Base-by-base conservation (phyloP, 352 stramenopile species). In the Pythium chondricola region DNA sequence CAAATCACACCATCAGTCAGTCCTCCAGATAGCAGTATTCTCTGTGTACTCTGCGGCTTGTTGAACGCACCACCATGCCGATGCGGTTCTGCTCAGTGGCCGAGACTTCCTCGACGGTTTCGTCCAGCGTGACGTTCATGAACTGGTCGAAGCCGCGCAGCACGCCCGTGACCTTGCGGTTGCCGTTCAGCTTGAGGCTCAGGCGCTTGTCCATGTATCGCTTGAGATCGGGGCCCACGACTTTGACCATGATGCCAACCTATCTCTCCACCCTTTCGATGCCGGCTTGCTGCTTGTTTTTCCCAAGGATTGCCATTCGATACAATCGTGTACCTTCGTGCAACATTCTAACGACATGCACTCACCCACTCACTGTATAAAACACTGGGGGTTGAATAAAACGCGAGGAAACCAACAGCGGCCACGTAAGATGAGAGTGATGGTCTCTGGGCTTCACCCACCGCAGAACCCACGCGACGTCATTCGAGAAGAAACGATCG, bases 91-190 rank as follows among this genome's bases (percentile, higher is more conserved):
- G 77, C 50, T 93, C 84, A 9, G 74, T 93, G 50, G 76, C 70
- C 25, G 82, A 90, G 20, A 90, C 81, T 63, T 97, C 89, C 54
- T 96, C 85, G 22, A 95, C 69, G 9, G 89, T 90, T 52, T 98
- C 86, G 49, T 98, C 93, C 38, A 98, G 63, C 31, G 97, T 97
- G 24, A 98, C 81, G 78, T 98, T 98, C 67, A 98, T 93, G 69
- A 98, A 98, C 64, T 96, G 90, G 70, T 98, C 95, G 62, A 97
- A 98, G 41, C 95, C 95, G 17, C 92, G 82, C 43, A 98, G 66
- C 38, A 93, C 84, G 25, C 95, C 95, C 31, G 86, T 83, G 16
- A 98, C 77, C 64, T 96, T 96, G 53, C 93, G 80, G 68, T 97
- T 97, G 35, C 88, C 93, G 63, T 98, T 98, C 42, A 98, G 77